phyloP scores from a whole-genome alignment of 1,139 yeast species.

The Kodamaea suecica region DNA sequence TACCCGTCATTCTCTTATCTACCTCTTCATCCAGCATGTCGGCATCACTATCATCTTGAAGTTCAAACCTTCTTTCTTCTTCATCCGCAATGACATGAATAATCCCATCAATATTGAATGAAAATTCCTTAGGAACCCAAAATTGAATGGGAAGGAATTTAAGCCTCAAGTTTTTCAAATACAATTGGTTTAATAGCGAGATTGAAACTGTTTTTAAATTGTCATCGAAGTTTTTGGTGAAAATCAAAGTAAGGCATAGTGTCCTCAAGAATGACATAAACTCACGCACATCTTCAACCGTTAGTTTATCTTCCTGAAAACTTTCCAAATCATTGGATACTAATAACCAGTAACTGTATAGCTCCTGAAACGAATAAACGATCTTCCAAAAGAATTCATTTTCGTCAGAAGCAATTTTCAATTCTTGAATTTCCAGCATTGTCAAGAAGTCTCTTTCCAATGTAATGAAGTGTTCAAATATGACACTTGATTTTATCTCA shows the following conservation, averaged over 20 bases:
- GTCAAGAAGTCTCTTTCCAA: slow-evolving; percentile 22
- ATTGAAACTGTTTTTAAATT: slow-evolving; percentile 41
- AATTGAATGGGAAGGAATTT: slow-evolving; percentile 51
- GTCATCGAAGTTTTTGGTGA: slow-evolving; percentile 20
- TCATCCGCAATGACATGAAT: slow-evolving; percentile 38
- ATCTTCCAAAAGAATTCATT: slow-evolving; percentile 31
- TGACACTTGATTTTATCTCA: slow-evolving; percentile 17
- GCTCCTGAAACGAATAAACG: slow-evolving; percentile 42
- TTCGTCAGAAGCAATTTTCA: not conserved
- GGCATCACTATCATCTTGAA: slow-evolving; percentile 16
- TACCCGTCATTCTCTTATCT: slow-evolving; percentile 5
- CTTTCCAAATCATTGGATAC: slow-evolving; percentile 72
- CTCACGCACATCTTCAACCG: slow-evolving; percentile 40
- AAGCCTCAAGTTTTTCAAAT: slow-evolving; percentile 65
- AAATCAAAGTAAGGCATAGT: slow-evolving; percentile 53
- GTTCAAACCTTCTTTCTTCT: slow-evolving; percentile 26
- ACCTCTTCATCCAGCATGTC: slow-evolving; percentile 10
- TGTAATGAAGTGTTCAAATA: slow-evolving; percentile 18
- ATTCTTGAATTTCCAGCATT: slow-evolving; percentile 12
- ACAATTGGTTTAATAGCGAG: slow-evolving; percentile 62
- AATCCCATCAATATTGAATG: slow-evolving; percentile 29
- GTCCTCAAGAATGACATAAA: slow-evolving; percentile 52
- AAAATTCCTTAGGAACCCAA: slow-evolving; percentile 48
- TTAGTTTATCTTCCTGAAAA: slow-evolving; percentile 42
- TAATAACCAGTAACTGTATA: slow-evolving; percentile 53